Evolutionary conservation across 2,329 filamentous ascomycete species (phyloP).

Genomic region (Coniochaeta sp.): DNA sequence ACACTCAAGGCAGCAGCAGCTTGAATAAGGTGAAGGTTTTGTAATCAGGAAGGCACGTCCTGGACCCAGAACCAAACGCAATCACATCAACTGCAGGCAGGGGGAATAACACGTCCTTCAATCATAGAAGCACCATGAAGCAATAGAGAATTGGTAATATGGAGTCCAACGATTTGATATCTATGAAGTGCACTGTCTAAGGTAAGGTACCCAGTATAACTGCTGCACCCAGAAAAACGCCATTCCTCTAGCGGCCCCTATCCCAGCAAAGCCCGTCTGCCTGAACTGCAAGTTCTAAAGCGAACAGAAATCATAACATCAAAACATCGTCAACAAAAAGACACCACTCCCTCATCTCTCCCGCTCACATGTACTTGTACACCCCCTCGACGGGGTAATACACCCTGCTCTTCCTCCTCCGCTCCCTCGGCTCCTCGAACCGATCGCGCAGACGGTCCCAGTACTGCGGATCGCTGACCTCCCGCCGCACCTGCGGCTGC

Average conservation of each 20-base stretch:
- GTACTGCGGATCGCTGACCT: slow-evolving; percentile 8
- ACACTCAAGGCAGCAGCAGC: not conserved
- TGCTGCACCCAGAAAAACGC: not conserved
- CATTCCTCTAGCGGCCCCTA: too few relatives aligned
- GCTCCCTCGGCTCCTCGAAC: slow-evolving; percentile 13
- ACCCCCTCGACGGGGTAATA: slow-evolving; percentile 12
- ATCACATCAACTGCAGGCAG: not conserved
- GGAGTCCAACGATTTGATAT: not conserved
- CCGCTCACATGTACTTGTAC: slow-evolving; percentile 10
- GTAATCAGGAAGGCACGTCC: too few relatives aligned
- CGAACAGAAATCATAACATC: not conserved
- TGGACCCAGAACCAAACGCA: too few relatives aligned
- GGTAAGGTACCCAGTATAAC: too few relatives aligned
- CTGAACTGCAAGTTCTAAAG: too few relatives aligned
- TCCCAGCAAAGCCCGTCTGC: not conserved
- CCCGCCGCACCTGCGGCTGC: slow-evolving; percentile 6
- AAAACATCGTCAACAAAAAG: not conserved
- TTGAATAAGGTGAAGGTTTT: too few relatives aligned
- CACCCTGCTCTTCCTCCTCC: slow-evolving; percentile 15
- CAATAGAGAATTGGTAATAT: not conserved
- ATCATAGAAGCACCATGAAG: too few relatives aligned
- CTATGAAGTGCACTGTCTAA: not conserved
- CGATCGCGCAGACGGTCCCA: slow-evolving; percentile 13
- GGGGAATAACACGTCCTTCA: not conserved
- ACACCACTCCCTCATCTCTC: not conserved